Base-by-base conservation (phyloP, 805 yeast genomes). In the Schwanniomyces occidentalis region DNA sequence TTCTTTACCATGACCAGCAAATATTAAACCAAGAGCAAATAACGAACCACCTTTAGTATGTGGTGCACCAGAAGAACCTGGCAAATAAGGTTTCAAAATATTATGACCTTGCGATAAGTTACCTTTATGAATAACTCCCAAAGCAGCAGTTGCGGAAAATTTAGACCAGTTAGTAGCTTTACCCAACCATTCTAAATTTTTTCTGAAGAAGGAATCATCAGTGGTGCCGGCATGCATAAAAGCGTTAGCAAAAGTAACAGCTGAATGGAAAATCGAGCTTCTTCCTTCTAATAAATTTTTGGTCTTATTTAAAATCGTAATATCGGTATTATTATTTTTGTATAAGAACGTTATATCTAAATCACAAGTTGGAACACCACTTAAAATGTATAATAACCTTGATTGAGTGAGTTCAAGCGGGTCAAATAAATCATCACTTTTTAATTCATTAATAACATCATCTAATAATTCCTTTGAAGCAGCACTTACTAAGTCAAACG, bases 81-180 rank as follows among this genome's bases (percentile, higher is more conserved):
- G 96, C 41, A 93, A 73, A 56, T 93, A 93, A 14, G 98, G 98
- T 46, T 83, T 82, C 56, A 93, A 75, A 32, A 91, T 79, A 45
- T 82, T 77, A 56, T 81, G 80, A 35, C 98, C 99, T 56, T 89
- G 95, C 0, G 95, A 77, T 38, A 93, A 72, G 60, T 91, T 91
- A 35, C 99, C 98, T 54, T 84, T 85, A 59, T 93, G 98, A 48
- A 93, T 90, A 19, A 91, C 98, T 56, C 99, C 99, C 42, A 93
- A 69, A 9, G 98, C 97, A 6, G 98, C 98, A 9, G 98, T 91
- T 2, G 98, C 97, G 0, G 96, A 81, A 60, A 93, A 93, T 57
- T 91, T 93, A 5, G 97, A 89, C 99, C 99, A 93, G 62, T 91
- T 89, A 30, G 91, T 82, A n/a, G 99, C 97, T 63, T 89, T 87